A percentile compares a stretch with the other conserved stretches of the same genome.
phyloP scores from a whole-genome alignment of 2,329 filamentous ascomycete genomes.

The Neurospora sp. region DNA sequence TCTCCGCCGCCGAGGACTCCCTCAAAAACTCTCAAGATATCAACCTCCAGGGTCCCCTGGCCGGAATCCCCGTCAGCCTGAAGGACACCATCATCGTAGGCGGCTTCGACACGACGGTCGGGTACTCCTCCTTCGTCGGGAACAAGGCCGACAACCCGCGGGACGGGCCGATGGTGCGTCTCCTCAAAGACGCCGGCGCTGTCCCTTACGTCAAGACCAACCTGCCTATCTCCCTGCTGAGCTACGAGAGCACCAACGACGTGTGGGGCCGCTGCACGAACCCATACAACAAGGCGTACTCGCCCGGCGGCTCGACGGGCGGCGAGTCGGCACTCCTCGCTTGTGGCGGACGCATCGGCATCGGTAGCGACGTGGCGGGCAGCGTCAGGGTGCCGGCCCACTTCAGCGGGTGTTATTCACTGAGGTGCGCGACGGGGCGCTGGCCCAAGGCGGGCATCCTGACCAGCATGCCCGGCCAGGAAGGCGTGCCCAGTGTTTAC shows the following conservation, averaged over 20 bases:
- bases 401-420: slow-evolving; percentile 79
- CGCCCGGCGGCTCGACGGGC: slow-evolving; percentile 80
- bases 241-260: slow-evolving; percentile 69
- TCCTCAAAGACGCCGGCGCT: slow-evolving; percentile 81
- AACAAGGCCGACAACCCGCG: slow-evolving; percentile 44
- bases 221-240: slow-evolving; percentile 74
- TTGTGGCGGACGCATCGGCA: slow-evolving; percentile 73
- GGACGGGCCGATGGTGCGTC: slow-evolving; percentile 63
- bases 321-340: slow-evolving; percentile 78
- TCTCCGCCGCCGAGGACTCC: slow-evolving; percentile 71
- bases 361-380: slow-evolving; percentile 85
- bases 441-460: slow-evolving; percentile 80
- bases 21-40: slow-evolving; percentile 36
- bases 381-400: slow-evolving; percentile 81
- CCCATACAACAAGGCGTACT: slow-evolving; percentile 75
- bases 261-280: slow-evolving; percentile 79
- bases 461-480: slow-evolving; percentile 87
- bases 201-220: slow-evolving; percentile 93
- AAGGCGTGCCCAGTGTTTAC: slow-evolving; percentile 81
- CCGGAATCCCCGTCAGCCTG: slow-evolving; percentile 76
- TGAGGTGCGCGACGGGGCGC: slow-evolving; percentile 78
- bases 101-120: slow-evolving; percentile 75
- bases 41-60: slow-evolving; percentile 72
- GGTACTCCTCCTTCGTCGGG: slow-evolving; percentile 63
- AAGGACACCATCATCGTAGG: slow-evolving; percentile 75